phyloP scores from a whole-genome alignment of 2,329 filamentous ascomycete genomes.

The Aspergillus sclerotialis region DNA sequence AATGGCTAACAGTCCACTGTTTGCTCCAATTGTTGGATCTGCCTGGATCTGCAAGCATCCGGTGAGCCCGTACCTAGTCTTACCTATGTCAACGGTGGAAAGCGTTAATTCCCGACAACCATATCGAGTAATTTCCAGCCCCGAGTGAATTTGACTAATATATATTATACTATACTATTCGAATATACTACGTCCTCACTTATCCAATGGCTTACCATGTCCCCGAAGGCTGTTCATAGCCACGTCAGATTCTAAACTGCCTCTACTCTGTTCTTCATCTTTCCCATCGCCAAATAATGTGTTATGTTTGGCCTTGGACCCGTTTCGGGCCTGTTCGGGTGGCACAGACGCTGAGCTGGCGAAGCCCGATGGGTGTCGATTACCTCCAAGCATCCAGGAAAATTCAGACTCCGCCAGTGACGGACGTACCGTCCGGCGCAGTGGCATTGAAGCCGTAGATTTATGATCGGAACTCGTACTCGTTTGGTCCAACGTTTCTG shows the following conservation, averaged over 20 bases:
- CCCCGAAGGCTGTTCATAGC: background rate
- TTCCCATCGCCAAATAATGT: constrained; percentile 28
- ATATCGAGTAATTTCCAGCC: too few relatives aligned
- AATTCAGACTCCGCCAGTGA: constrained; percentile 42
- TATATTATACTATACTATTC: too few relatives aligned
- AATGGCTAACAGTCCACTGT: too few relatives aligned
- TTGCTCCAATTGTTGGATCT: too few relatives aligned
- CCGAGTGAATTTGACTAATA: too few relatives aligned
- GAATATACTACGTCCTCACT: too few relatives aligned
- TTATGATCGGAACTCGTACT: background rate
- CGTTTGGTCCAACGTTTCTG: too few relatives aligned
- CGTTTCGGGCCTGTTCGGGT: constrained; percentile 36
- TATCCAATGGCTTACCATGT: too few relatives aligned
- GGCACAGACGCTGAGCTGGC: constrained; percentile 39
- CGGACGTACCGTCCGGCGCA: constrained; percentile 26
- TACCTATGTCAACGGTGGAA: too few relatives aligned
- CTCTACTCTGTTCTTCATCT: constrained; percentile 13
- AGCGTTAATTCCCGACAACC: too few relatives aligned
- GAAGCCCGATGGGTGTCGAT: constrained; percentile 38
- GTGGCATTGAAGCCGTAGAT: constrained; percentile 13
- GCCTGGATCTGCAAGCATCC: too few relatives aligned
- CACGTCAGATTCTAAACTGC: background rate
- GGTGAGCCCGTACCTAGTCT: too few relatives aligned
- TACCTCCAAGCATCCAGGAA: constrained; percentile 45
- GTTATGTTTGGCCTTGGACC: constrained; percentile 23